Evolutionary conservation across 164 flowering plant species (phyloP), one percentile per base, ranked within the genome.

Genomic region (Stephania yunnanensis): DNA sequence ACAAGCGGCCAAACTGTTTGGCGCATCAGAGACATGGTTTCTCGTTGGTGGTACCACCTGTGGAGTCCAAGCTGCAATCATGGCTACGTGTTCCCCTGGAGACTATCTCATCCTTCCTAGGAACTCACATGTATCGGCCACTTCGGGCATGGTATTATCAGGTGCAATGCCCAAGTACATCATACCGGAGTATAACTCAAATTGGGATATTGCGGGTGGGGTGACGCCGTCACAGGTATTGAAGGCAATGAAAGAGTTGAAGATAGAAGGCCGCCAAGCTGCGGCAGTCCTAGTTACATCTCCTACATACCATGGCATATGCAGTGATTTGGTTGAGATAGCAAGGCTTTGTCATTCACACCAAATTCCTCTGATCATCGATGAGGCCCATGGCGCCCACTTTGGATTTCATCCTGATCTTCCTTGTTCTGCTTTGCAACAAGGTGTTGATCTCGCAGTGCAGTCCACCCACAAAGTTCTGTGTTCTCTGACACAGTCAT

Each of bases 381-480:
- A 87, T 68, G 90, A 87, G 80, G 90, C 89, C 10, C 87, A 86
- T 79, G 90, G 89, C 29, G 89, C 89, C 13, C 89, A 87, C 72
- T 85, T 87, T 52, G 84, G 83, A 63, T 85, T 87, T 79, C 88
- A 87, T 74, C 74, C 53, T 15, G 69, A 65, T 45, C 82, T 87
- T 31, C 90, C 90, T 17, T 45, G n/a, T 46, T 80, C 88, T 13
- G 85, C 88, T 46, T 86, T 87, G 11, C 71, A 82, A 72, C 89
- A 86, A 82, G 89, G 87, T 64, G 87, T 85, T 11, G 90, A 87
- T 73, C 75, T 87, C 11, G 85, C 77, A 3, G 83, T 87, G 29
- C 90, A 87, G 68, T 87, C 90, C 50, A 87, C 87, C 42, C 89
- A 87, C 83, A 86, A 87, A 73, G 89, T 86, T 9, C 78, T 87